Base-by-base conservation (phyloP, 2,329 filamentous ascomycete species). In the Chaetomium globosum region DNA sequence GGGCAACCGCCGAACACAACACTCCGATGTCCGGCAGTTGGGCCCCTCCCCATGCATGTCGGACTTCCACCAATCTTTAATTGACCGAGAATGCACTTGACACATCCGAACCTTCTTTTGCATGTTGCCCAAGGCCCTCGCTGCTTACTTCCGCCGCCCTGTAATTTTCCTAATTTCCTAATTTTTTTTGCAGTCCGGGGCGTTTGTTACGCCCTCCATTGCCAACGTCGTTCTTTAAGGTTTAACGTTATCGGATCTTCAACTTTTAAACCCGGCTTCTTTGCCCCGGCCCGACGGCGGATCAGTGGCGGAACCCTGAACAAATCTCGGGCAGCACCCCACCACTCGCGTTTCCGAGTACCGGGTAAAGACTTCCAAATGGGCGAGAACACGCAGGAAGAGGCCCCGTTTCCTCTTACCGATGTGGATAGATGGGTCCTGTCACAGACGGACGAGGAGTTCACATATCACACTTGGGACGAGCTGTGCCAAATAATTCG, bases 391-490 rank as follows among this genome's bases (percentile, higher is more conserved):
- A 51, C 54, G 13, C 46, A 65, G 2, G 78, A 78, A 59, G 80
- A 85, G 48, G 67, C 80, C 7, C 82, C 85, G 1, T 88, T 88
- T 67, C 83, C 84, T n/a, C 75, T 88, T 67, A 87, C 85, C 0
- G 84, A 84, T 2, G 76, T 81, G 49, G 86, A 88, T 74, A 83
- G 77, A 74, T 83, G 80, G 81, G 79, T 87, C 43, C 76, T 88
- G 19, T 84, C 85, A 33, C 80, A 83, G 69, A 86, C 85, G 0
- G 92, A 97, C 73, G 83, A 88, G 23, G 83, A 90, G 57, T 96
- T 90, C 75, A 79, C 82, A 67, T 82, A 83, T 53, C 87, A 93
- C 76, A 82, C 85, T 56, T 97, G 93, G 94, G 82, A 87, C 13
- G 83, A 90, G 64, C 83, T 95, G 67, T 86, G 84, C 74, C 79